phyloP scores from a whole-genome alignment of 257 asterid genomes.

The Lycium barbarum region DNA sequence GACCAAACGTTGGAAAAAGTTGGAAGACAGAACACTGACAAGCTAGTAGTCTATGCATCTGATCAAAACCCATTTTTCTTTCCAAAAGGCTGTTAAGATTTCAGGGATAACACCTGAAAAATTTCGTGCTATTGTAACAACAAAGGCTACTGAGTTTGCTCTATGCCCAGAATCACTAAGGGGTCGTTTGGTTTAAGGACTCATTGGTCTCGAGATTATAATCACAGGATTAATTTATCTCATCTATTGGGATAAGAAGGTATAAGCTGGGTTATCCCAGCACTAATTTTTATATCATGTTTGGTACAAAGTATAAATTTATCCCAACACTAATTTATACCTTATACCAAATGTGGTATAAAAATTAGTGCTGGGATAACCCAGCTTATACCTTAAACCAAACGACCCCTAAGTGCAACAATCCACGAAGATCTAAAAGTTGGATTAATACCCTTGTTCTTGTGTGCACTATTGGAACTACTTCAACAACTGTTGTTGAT shows the following conservation, averaged over 20 bases:
- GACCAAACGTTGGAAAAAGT: slow-evolving; percentile 55
- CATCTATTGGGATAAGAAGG: too few species aligned
- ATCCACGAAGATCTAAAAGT: slow-evolving; percentile 51
- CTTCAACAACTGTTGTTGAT: slow-evolving; percentile 78
- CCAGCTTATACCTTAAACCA: too few species aligned
- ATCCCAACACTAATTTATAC: too few species aligned
- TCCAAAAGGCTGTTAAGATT: slow-evolving; percentile 71
- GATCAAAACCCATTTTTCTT: slow-evolving; percentile 79
- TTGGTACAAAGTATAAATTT: too few species aligned
- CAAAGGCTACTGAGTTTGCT: slow-evolving; percentile 44
- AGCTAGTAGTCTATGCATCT: slow-evolving; percentile 68
- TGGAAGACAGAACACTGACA: slow-evolving; percentile 59
- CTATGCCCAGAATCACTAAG: slow-evolving; percentile 46
- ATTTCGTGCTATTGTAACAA: slow-evolving; percentile 54
- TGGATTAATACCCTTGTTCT: slow-evolving; percentile 62
- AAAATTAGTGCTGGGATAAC: too few species aligned
- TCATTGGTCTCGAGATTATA: too few species aligned
- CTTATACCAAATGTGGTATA: too few species aligned
- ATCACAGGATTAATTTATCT: too few species aligned
- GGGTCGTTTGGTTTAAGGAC: too few species aligned
- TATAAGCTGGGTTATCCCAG: too few species aligned
- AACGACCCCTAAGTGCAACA: slow-evolving; percentile 37
- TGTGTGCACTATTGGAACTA: slow-evolving; percentile 80
- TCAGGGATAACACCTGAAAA: slow-evolving; percentile 64
- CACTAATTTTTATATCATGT: too few species aligned